These are phyloP conservation scores for Pulveroboletus sp. DNA, from an alignment of 768 basidiomycete genomes.

Conservation along the genomic window DNA sequence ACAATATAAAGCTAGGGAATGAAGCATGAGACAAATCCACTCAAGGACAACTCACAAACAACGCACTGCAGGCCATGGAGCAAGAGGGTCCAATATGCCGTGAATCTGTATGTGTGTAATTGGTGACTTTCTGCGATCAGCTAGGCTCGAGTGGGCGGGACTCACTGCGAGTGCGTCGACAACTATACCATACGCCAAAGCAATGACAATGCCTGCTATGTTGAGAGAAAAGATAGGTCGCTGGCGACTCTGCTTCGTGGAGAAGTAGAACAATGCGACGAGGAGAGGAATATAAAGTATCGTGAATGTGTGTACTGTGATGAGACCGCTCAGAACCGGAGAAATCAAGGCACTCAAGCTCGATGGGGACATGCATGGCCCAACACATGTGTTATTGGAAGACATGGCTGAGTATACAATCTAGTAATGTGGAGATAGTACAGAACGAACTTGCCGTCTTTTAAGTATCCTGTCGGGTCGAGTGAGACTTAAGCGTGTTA, in stretches of 20 bases:
- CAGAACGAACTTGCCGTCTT: neutral
- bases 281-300: conserved; percentile 18
- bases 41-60: neutral
- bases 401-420: conserved; percentile 4
- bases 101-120: conserved; percentile 16
- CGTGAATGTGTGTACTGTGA: conserved; percentile 21
- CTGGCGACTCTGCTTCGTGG: conserved; percentile 12
- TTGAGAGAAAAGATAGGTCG: conserved; percentile 20
- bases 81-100: conserved; percentile 17
- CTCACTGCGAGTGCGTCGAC: conserved; percentile 11
- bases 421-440: neutral
- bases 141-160: neutral
- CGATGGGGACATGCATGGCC: neutral
- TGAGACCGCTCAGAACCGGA: conserved; percentile 15
- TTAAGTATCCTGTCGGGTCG: neutral
- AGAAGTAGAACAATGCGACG: conserved; percentile 21
- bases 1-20: conserved; percentile 5
- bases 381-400: neutral
- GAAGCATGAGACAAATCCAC: neutral
- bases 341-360: neutral
- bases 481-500: neutral
- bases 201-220: conserved; percentile 6
- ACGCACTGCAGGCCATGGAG: conserved; percentile 8
- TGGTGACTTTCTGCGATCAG: neutral
- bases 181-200: conserved; percentile 11